Evolutionary conservation across 192 early-diverging fungal species (phyloP).

Genomic region (Podila clonocystis): DNA sequence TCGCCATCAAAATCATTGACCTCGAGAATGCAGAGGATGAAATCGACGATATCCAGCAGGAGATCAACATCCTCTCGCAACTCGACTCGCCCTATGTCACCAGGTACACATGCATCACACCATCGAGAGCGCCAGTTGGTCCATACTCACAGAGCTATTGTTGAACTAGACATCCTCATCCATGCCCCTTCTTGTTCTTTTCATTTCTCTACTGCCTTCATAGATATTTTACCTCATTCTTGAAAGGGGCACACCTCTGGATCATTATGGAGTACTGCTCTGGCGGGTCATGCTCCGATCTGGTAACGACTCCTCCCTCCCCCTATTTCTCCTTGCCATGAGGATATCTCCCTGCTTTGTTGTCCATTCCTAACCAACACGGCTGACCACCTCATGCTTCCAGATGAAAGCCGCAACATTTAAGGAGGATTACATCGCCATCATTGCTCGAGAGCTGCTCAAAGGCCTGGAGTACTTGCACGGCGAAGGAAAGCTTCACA

Average conservation of each 20-base stretch:
- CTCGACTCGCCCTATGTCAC: constrained; percentile 88
- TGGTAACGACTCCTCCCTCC: constrained; percentile 59
- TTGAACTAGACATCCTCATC: not conserved
- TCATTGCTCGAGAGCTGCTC: constrained; percentile 88
- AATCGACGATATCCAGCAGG: constrained; percentile 98
- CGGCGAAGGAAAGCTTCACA: constrained; percentile 84
- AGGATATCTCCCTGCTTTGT: not conserved
- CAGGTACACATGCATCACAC: constrained; percentile 42
- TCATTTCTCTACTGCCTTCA: not conserved
- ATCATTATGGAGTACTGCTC: constrained; percentile 98
- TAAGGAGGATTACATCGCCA: constrained; percentile 88
- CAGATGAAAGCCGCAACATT: constrained; percentile 88
- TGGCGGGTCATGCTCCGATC: constrained; percentile 94
- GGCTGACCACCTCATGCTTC: no score
- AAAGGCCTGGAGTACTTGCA: constrained; percentile 93
- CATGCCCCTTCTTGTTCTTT: no score
- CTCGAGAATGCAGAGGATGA: constrained; percentile 95
- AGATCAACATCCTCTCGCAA: constrained; percentile 93
- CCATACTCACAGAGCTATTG: no score
- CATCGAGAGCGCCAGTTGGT: no score
- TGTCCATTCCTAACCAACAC: not conserved
- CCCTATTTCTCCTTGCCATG: not conserved
- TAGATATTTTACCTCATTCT: constrained; percentile 89
- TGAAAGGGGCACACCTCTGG: constrained; percentile 90
- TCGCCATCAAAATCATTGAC: constrained; percentile 98